A percentile compares a stretch with the other conserved stretches of the same genome.
Conservation (phyloP, 495 filamentous ascomycete genomes). For the Neurospora sp. region DNA sequence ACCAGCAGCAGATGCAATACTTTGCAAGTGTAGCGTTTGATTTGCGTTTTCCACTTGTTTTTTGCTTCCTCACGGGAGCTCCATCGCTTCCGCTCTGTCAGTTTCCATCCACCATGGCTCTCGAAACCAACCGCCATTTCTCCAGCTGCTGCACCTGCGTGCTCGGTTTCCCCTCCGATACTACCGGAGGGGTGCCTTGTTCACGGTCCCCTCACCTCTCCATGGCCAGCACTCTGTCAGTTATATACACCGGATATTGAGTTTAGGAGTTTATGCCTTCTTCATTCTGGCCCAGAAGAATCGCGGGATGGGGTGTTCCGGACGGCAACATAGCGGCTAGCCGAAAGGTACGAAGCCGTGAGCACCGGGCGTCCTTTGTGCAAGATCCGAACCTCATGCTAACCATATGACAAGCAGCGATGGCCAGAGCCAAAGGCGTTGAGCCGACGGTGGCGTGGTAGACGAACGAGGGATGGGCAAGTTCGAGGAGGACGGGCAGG, state of each 20-base stretch:
- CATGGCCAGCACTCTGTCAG: too few relatives aligned
- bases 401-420: background rate
- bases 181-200: background rate
- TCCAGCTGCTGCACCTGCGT: background rate
- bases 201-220: too few relatives aligned
- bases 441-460: background rate
- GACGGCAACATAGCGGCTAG: background rate
- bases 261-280: too few relatives aligned
- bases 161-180: background rate
- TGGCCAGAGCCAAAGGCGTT: background rate
- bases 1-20: background rate
- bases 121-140: background rate
- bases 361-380: background rate
- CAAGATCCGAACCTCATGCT: background rate
- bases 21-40: background rate
- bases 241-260: too few relatives aligned
- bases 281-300: too few relatives aligned
- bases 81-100: background rate
- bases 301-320: too few relatives aligned
- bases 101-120: too few relatives aligned
- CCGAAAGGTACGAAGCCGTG: background rate
- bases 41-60: too few relatives aligned
- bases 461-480: background rate
- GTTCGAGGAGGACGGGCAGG: background rate
- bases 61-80: background rate